Evolutionary conservation across 2,329 filamentous ascomycete species (phyloP), one percentile per base, ranked within the genome.

Genomic region (Trichoderma simmonsii): DNA sequence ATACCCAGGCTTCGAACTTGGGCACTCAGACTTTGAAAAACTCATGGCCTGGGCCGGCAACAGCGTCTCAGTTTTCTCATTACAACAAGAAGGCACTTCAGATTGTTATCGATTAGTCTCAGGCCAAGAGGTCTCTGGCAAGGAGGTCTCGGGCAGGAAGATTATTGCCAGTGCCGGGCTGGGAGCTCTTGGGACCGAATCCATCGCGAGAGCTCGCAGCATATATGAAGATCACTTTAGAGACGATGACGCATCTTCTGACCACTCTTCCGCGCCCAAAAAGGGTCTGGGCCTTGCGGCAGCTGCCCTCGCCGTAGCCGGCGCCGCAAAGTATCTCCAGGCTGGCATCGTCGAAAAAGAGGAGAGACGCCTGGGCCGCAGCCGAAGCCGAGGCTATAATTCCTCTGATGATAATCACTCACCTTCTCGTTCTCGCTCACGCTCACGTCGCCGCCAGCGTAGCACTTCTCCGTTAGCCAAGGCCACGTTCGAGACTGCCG

Each of bases 241-340:
- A 24, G 82, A 83, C 14, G 80, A 79, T 4, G 77, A 79, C 21
- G 80, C 79, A 18, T 83, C 81, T 11, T 81, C 80, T 8, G 80
- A 84, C 51, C 81, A 82, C 62, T 81, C 83, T 54, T 85, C 83
- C 56, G 85, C 85, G 65, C 81, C 91, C 70, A 89, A 89, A 79
- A 89, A 87, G 1, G 89, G 88, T 24, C 82, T 91, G 21, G 89
- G 89, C 34, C 84, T 90, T 54, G 89, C 89, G 6, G 89, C 89
- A 11, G 88, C 89, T 24, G 89, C 89, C 15, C 83, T 91, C 28
- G 89, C 89, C 7, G 87, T 89, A 26, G 89, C 89, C 3, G 89
- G 89, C 18, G 89, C 89, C 6, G 85, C 88, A 73, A 90, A 91
- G 77, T 21, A 51, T 6, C 39, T 15, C 24, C 43, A n/a, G 30